These are phyloP conservation scores for Ophiostoma ulmi DNA, from an alignment of 2,329 filamentous ascomycete genomes.

Conservation along the genomic window DNA sequence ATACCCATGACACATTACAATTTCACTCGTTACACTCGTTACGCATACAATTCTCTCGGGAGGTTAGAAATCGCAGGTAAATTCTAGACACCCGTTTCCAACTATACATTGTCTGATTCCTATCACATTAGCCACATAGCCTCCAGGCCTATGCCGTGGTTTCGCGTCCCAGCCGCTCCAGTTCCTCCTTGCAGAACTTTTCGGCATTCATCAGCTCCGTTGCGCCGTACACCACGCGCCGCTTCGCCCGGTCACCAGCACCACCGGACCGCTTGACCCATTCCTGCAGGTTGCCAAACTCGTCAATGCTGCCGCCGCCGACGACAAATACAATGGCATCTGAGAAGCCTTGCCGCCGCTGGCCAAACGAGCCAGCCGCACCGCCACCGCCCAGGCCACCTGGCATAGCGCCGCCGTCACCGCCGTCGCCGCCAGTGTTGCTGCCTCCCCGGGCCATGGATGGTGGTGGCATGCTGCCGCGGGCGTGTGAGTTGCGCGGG, in stretches of 20 bases:
- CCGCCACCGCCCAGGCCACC: slow-evolving; percentile 39
- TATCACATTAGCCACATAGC: neutral
- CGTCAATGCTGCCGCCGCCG: slow-evolving; percentile 96
- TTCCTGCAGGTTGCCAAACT: slow-evolving; percentile 95
- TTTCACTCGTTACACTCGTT: neutral
- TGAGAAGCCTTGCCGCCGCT: slow-evolving; percentile 80
- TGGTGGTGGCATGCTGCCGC: slow-evolving; percentile 82
- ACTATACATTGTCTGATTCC: neutral
- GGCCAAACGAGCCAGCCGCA: slow-evolving; percentile 69
- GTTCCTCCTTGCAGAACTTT: slow-evolving; percentile 60
- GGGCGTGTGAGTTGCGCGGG: slow-evolving; percentile 83
- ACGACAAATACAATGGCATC: slow-evolving; percentile 93
- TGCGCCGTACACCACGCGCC: slow-evolving; percentile 88
- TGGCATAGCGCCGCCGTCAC: slow-evolving; percentile 41
- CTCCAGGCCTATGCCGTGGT: slow-evolving; percentile 32
- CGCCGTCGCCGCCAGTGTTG: slow-evolving; percentile 26
- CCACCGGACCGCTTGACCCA: slow-evolving; percentile 76
- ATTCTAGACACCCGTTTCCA: slow-evolving; percentile 4
- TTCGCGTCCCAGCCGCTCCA: slow-evolving; percentile 59
- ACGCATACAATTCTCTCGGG: too few species aligned
- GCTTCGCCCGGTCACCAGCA: slow-evolving; percentile 53
- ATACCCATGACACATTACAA: slow-evolving; percentile 14
- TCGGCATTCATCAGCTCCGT: slow-evolving; percentile 72
- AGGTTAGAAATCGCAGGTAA: neutral
- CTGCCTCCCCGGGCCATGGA: slow-evolving; percentile 52